These are phyloP conservation scores for Ceratocystiopsis brevicomis DNA, from an alignment of 2,329 filamentous ascomycete species.

Conservation along the genomic window DNA sequence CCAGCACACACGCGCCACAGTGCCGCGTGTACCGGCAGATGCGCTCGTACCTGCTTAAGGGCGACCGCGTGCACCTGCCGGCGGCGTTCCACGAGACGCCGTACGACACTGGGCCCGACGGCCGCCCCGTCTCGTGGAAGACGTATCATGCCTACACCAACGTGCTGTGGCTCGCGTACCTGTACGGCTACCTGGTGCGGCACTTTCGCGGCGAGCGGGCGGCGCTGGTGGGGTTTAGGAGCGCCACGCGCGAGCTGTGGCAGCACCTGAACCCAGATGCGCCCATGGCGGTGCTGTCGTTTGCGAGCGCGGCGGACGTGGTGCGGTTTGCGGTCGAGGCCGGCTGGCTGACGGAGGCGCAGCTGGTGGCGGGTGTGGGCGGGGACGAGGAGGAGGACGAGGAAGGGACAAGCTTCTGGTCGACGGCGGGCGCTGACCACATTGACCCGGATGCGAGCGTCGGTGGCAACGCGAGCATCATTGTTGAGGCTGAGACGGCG, in stretches of 20 bases:
- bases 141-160: slow-evolving; percentile 42
- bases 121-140: slow-evolving; percentile 32
- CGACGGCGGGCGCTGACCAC: not conserved
- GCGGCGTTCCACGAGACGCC: slow-evolving; percentile 26
- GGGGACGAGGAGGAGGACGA: slow-evolving; percentile 1
- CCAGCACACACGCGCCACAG: slow-evolving; percentile 38
- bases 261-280: slow-evolving; percentile 33
- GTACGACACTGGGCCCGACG: slow-evolving; percentile 26
- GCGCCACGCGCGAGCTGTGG: slow-evolving; percentile 33
- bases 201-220: slow-evolving; percentile 29
- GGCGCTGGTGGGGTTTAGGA: slow-evolving; percentile 26
- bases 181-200: slow-evolving; percentile 32
- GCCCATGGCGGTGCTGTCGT: slow-evolving; percentile 26
- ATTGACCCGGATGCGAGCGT: not conserved
- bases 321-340: slow-evolving; percentile 38
- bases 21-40: slow-evolving; percentile 44
- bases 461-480: slow-evolving; percentile 7
- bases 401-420: not conserved
- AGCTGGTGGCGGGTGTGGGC: slow-evolving; percentile 19
- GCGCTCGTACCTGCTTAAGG: slow-evolving; percentile 36
- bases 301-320: slow-evolving; percentile 35
- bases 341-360: slow-evolving; percentile 35
- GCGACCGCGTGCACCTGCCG: slow-evolving; percentile 30
- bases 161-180: slow-evolving; percentile 44
- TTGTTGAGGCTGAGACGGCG: slow-evolving; percentile 6